These are phyloP conservation scores for Beauveria caledonica DNA, from an alignment of 2,329 filamentous ascomycete species.

Conservation along the genomic window DNA sequence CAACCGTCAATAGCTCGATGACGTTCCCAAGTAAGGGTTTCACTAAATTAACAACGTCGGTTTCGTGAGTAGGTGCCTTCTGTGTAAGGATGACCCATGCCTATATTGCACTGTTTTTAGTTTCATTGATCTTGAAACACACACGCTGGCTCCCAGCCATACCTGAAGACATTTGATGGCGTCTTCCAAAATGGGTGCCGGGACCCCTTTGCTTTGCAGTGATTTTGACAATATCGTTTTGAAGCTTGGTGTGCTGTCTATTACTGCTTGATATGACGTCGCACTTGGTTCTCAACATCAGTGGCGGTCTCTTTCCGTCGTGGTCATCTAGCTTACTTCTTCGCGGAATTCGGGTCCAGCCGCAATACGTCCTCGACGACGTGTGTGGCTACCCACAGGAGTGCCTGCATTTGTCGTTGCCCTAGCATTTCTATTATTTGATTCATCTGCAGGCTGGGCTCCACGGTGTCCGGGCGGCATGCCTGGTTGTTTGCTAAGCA, in stretches of 20 bases:
- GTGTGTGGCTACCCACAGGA: conserved; percentile 52
- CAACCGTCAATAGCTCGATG: conserved; percentile 51
- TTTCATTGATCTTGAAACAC: conserved; percentile 18
- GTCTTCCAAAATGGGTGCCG: conserved; percentile 38
- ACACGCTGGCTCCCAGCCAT: conserved; percentile 22
- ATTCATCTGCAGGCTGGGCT: conserved; percentile 30
- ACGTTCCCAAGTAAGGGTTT: conserved; percentile 51
- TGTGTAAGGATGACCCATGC: conserved; percentile 70
- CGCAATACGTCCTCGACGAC: conserved; percentile 38
- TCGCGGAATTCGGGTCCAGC: conserved; percentile 52
- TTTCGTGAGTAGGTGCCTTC: conserved; percentile 48
- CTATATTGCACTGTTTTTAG: conserved; percentile 28
- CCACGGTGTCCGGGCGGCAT: conserved; percentile 16
- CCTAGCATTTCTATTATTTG: conserved; percentile 41
- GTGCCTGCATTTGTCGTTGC: conserved; percentile 40
- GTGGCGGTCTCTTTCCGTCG: conserved; percentile 16
- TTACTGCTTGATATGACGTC: conserved; percentile 30
- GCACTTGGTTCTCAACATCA: conserved; percentile 21
- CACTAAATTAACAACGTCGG: conserved; percentile 49
- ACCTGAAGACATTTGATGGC: conserved; percentile 56
- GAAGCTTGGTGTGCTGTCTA: conserved; percentile 33
- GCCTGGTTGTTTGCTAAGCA: conserved; percentile 38
- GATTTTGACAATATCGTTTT: conserved; percentile 31
- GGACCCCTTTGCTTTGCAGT: conserved; percentile 23
- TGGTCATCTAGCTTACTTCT: conserved; percentile 35